Evolutionary conservation across 306 rosid species (phyloP), one percentile per base, ranked within the genome.

Genomic region (Pueraria montana): DNA sequence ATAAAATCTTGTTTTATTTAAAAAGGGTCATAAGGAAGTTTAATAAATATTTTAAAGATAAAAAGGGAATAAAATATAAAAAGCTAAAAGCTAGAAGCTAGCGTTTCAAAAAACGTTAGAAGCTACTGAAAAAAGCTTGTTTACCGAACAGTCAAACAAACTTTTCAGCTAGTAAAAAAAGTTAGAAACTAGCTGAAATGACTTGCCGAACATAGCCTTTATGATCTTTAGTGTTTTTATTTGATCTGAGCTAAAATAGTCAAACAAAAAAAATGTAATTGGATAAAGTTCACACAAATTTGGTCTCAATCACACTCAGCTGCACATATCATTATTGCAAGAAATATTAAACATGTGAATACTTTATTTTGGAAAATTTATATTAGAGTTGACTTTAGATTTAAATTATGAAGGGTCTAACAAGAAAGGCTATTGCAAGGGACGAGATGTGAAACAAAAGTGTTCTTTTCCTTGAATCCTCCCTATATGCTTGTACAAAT

Each of bases 321-420:
- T 48, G 20, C 83, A 50, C n/a, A 14, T 40, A 64, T 27, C 45
- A 78, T 68, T 64, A 55, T 66, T 53, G 64, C 83, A 71, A 72
- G 56, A 78, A 20, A 82, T 74, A 49, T 36, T 49, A 67, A 80
- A 74, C 63, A 56, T 65, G n/a, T 34, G 18, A 45, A 34, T 72
- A 53, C 8, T 69, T 63, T 53, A 69, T 45, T 82, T 30, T 48
- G 69, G 69, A 74, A 80, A 14, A 11, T 8, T 16, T 14, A 6
- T 12, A 61, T 27, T 4, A 74, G 36, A 82, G 86, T 78, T 86
- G 86, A 82, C 84, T 76, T 53, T 2, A 20, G 7, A 72, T 77
- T 81, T 72, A 52, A 50, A 59, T 62, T n/a, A 36, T 62, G 11
- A 18, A 69, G 9, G 9, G 21, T 38, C 17, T 16, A 49, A 34